Evolutionary conservation across 495 filamentous ascomycete species (phyloP).

Genomic region (Aspergillus mulundensis): DNA sequence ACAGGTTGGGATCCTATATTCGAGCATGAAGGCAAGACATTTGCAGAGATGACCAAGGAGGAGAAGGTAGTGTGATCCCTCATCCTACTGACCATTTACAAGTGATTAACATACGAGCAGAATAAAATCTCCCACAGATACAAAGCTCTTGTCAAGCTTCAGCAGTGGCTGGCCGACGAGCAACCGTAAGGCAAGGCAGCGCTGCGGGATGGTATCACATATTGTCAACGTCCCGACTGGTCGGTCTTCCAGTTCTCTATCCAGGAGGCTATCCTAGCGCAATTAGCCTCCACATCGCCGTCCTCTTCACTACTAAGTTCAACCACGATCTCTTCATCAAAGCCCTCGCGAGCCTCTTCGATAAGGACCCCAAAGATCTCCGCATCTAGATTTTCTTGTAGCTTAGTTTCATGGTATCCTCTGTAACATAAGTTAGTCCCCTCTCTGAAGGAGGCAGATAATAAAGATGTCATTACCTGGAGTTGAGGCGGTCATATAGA

Average conservation of each 20-base stretch:
- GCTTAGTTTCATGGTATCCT: slow-evolving; percentile 75
- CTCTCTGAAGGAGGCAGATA: neutral
- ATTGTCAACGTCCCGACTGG: slow-evolving; percentile 25
- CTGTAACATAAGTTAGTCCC: slow-evolving; percentile 33
- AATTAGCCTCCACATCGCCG: slow-evolving; percentile 82
- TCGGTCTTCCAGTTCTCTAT: slow-evolving; percentile 74
- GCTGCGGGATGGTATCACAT: slow-evolving; percentile 16
- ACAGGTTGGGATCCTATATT: slow-evolving; percentile 95
- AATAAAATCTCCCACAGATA: slow-evolving; percentile 89
- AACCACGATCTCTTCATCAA: slow-evolving; percentile 83
- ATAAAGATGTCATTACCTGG: slow-evolving; percentile 57
- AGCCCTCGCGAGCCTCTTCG: slow-evolving; percentile 84
- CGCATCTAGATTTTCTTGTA: slow-evolving; percentile 93
- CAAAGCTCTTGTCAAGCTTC: slow-evolving; percentile 80
- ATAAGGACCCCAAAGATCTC: slow-evolving; percentile 96
- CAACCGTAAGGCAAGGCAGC: slow-evolving; percentile 19
- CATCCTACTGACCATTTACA: neutral
- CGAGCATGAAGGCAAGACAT: slow-evolving; percentile 90
- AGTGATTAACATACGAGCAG: slow-evolving; percentile 28
- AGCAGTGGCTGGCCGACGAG: slow-evolving; percentile 68
- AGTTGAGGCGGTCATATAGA: slow-evolving; percentile 79
- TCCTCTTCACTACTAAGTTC: slow-evolving; percentile 78
- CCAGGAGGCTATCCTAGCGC: slow-evolving; percentile 81
- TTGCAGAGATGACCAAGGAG: slow-evolving; percentile 91
- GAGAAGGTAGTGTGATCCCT: slow-evolving; percentile 55